A percentile compares a stretch with the other conserved stretches of the same genome.
Conservation (phyloP, 2,329 filamentous ascomycete genomes). For the Diaporthe helianthi region DNA sequence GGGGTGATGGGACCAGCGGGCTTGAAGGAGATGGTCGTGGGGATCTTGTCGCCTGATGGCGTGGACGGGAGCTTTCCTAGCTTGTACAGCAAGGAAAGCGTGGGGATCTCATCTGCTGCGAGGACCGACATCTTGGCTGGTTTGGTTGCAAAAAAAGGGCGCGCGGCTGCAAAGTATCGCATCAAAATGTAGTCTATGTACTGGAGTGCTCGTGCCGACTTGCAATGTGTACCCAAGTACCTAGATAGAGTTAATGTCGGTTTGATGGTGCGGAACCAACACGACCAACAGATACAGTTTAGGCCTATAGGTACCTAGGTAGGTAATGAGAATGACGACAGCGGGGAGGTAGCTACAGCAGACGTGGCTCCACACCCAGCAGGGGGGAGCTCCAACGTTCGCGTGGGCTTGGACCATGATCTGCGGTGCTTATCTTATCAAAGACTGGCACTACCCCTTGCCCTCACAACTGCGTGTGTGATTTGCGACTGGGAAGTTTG, state of each 20-base stretch:
- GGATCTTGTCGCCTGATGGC: conserved; percentile 30
- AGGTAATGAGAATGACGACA: conserved; percentile 28
- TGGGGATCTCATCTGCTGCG: conserved; percentile 64
- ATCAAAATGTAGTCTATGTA: neutral
- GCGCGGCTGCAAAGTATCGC: neutral
- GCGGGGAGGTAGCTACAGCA: conserved; percentile 19
- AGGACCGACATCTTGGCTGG: conserved; percentile 47
- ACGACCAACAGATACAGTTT: neutral
- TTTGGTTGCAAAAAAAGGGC: conserved; percentile 11
- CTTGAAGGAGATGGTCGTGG: conserved; percentile 38
- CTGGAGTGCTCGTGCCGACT: neutral
- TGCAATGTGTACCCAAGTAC: neutral
- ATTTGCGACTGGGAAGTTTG: conserved; percentile 31
- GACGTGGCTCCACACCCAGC: neutral
- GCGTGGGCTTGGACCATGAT: neutral
- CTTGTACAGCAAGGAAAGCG: conserved; percentile 71
- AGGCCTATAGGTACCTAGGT: neutral
- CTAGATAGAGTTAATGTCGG: neutral
- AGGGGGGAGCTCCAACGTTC: conserved; percentile 11
- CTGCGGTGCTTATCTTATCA: conserved; percentile 32
- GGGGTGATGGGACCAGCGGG: conserved; percentile 39
- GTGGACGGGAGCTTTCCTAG: conserved; percentile 52
- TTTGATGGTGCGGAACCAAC: neutral
- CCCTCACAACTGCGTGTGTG: neutral
- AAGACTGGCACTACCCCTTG: conserved; percentile 24